Evolutionary conservation across 2,329 filamentous ascomycete species (phyloP).

Genomic region (Tolypocladium guangdongense): DNA sequence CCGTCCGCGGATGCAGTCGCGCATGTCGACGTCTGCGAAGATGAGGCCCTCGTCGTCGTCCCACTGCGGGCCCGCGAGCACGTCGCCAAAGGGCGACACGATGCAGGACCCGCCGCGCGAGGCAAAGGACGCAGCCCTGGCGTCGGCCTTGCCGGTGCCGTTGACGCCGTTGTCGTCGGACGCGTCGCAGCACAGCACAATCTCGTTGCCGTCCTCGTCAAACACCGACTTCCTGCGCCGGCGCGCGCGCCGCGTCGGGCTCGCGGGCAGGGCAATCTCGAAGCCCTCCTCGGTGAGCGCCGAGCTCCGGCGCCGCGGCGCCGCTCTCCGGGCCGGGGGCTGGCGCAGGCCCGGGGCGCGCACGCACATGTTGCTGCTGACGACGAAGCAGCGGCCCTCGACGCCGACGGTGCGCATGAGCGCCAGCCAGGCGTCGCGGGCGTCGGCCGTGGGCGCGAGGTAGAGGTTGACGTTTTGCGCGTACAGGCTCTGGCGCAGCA

Average conservation of each 20-base stretch:
- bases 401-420: slow-evolving; percentile 73
- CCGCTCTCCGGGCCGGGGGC: too few relatives aligned
- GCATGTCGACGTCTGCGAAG: slow-evolving; percentile 68
- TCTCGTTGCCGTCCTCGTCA: slow-evolving; percentile 45
- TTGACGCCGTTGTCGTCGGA: slow-evolving; percentile 11
- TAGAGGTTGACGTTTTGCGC: slow-evolving; percentile 87
- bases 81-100: slow-evolving; percentile 66
- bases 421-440: slow-evolving; percentile 67
- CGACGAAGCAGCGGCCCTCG: slow-evolving; percentile 76
- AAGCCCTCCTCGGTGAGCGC: slow-evolving; percentile 34
- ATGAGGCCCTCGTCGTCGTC: slow-evolving; percentile 61
- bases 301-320: slow-evolving; percentile 18
- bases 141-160: not conserved
- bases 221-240: slow-evolving; percentile 28
- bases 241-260: not conserved
- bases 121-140: slow-evolving; percentile 13
- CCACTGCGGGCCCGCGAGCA: slow-evolving; percentile 74
- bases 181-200: slow-evolving; percentile 30
- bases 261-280: slow-evolving; percentile 32
- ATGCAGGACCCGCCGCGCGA: slow-evolving; percentile 76
- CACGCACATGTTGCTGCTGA: slow-evolving; percentile 78
- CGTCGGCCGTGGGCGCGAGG: slow-evolving; percentile 82
- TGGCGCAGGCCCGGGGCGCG: not conserved
- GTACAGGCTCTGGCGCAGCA: slow-evolving; percentile 75
- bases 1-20: slow-evolving; percentile 73